Evolutionary conservation across 306 rosid species (phyloP), one percentile per base, ranked within the genome.

Genomic region (Ceratonia siliqua): DNA sequence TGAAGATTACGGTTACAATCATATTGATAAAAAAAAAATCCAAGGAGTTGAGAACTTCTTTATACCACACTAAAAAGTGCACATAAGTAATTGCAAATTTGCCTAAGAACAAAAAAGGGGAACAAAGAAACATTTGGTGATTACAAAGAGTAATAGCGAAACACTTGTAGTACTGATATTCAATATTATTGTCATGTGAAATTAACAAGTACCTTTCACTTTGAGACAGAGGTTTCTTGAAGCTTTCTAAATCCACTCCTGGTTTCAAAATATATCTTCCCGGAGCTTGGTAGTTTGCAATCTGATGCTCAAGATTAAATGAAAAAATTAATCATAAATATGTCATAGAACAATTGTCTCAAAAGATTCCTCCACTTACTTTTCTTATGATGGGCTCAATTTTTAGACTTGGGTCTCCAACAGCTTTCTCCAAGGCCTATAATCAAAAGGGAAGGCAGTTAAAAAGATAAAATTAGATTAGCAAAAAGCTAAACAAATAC

Each of bases 361-460:
- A 72, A 52, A 48, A 79, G 81, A 79, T 70, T 72, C 28, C 22
- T 22, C 21, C 62, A 62, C 89, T 90, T 82, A 90, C 99, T 61
- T 81, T 90, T 85, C 87, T 92, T 55, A 92, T 72, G 58, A 95
- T 89, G 27, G 89, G 88, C 67, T 90, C 98, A 50, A 95, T 82
- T 82, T 86, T 87, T 53, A 97, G 96, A 80, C 68, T 57, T 74
- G 87, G 71, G 63, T 95, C 96, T 18, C 92, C 93, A 81, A 89
- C 84, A 74, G 93, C 91, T 83, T 85, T 94, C 92, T 85, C 96
- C 86, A 94, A 83, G 71, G 87, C 91, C 98, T 94, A 61, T 77
- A n/a, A n/a, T 66, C 45, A 72, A 61, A 53, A 62, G 85, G 65
- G 55, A 46, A 50, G 27, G 41, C 70, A 33, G 59, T 27, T 50